These are phyloP conservation scores for Corylus americana DNA, from an alignment of 306 rosid species.

Conservation along the genomic window DNA sequence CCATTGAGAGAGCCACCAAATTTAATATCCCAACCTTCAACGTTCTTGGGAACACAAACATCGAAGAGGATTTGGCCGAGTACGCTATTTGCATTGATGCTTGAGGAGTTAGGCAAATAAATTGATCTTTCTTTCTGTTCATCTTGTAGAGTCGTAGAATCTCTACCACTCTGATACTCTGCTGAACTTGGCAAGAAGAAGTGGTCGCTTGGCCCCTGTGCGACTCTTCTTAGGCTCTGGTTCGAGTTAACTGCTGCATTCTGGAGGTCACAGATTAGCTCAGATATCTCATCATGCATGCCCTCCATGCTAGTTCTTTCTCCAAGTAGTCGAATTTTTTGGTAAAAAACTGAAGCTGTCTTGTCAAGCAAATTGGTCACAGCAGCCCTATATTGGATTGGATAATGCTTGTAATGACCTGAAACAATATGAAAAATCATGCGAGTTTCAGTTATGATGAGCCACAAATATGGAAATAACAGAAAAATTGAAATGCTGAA, in stretches of 20 bases:
- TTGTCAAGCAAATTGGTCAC: conserved; percentile 58
- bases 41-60: conserved; percentile 70
- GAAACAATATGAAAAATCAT: conserved; percentile 10
- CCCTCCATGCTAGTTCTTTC: conserved; percentile 47
- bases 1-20: conserved; percentile 60
- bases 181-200: conserved; percentile 69
- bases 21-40: conserved; percentile 77
- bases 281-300: conserved; percentile 57
- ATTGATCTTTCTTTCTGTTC: conserved; percentile 54
- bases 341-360: conserved; percentile 50
- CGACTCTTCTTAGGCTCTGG: conserved; percentile 69
- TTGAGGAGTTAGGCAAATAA: conserved; percentile 46
- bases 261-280: conserved; percentile 66
- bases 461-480: background rate
- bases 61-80: conserved; percentile 69
- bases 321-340: conserved; percentile 41
- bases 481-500: background rate
- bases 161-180: conserved; percentile 36
- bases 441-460: background rate
- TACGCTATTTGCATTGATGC: conserved; percentile 63
- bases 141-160: conserved; percentile 34
- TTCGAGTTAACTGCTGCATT: conserved; percentile 66
- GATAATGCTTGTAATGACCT: conserved; percentile 64
- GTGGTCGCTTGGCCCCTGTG: conserved; percentile 60
- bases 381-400: conserved; percentile 60